These are phyloP conservation scores for Aspergillus egyptiacus DNA, from an alignment of 495 filamentous ascomycete species.

Conservation along the genomic window DNA sequence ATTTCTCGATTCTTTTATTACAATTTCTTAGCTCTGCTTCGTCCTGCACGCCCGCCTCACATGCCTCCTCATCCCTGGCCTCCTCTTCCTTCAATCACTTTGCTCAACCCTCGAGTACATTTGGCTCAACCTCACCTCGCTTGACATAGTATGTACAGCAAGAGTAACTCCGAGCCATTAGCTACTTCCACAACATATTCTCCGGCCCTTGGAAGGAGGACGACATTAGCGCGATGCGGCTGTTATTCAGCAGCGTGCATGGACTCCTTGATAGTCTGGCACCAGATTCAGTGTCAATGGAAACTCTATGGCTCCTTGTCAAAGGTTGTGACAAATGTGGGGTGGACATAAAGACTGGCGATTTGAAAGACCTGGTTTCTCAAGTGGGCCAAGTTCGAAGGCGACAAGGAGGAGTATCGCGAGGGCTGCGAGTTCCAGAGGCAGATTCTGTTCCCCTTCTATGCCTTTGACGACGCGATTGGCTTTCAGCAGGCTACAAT, in stretches of 20 bases:
- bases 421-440: neutral
- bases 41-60: too few species aligned
- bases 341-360: neutral
- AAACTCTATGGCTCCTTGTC: neutral
- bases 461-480: neutral
- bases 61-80: too few species aligned
- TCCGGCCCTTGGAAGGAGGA: neutral
- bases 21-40: too few species aligned
- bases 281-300: neutral
- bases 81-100: too few species aligned
- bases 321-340: conserved; percentile 1
- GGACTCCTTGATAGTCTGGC: neutral
- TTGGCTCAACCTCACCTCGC: too few species aligned
- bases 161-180: too few species aligned
- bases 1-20: too few species aligned
- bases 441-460: neutral
- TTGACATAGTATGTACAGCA: too few species aligned
- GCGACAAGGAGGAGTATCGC: neutral
- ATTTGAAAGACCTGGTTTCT: neutral
- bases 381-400: neutral
- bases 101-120: too few species aligned
- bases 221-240: neutral
- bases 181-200: neutral
- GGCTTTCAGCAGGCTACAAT: neutral
- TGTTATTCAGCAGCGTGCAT: neutral